Evolutionary conservation across 768 basidiomycete genomes (phyloP).

Genomic region (Grammothele lineata): DNA sequence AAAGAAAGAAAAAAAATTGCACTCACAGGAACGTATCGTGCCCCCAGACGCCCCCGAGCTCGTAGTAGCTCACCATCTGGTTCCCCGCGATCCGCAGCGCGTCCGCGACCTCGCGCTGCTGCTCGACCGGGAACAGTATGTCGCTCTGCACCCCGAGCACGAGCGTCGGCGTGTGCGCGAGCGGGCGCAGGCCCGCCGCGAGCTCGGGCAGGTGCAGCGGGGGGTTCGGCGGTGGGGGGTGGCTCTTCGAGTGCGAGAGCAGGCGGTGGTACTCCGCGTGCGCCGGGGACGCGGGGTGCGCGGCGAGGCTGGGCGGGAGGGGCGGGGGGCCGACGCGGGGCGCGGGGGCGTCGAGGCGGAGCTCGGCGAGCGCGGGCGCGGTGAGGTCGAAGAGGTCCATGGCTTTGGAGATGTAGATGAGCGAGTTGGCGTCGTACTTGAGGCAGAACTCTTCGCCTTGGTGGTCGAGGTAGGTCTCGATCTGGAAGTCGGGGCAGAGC

Average conservation of each 20-base stretch:
- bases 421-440: constrained; percentile 96
- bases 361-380: constrained; percentile 60
- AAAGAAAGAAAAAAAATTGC: neutral
- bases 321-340: constrained; percentile 23
- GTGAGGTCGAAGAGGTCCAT: constrained; percentile 99
- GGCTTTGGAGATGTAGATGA: constrained; percentile 97
- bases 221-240: constrained; percentile 68
- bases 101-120: constrained; percentile 92
- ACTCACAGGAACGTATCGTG: constrained; percentile 95
- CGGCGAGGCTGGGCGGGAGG: constrained; percentile 25
- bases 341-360: constrained; percentile 46
- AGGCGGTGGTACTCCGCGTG: constrained; percentile 21
- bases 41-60: constrained; percentile 98
- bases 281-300: constrained; percentile 17
- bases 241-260: constrained; percentile 58
- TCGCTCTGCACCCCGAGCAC: constrained; percentile 96
- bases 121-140: constrained; percentile 94
- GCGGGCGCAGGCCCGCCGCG: constrained; percentile 70
- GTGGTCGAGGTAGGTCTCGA: constrained; percentile 98
- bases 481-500: constrained; percentile 94
- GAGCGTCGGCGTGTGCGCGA: constrained; percentile 73
- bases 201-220: constrained; percentile 75
- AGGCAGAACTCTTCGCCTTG: constrained; percentile 95
- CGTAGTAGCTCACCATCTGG: constrained; percentile 87
- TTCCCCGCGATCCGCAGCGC: constrained; percentile 91